Evolutionary conservation across 768 basidiomycete genomes (phyloP).

Genomic region (Tylopilus plumbeoviolaceoides): DNA sequence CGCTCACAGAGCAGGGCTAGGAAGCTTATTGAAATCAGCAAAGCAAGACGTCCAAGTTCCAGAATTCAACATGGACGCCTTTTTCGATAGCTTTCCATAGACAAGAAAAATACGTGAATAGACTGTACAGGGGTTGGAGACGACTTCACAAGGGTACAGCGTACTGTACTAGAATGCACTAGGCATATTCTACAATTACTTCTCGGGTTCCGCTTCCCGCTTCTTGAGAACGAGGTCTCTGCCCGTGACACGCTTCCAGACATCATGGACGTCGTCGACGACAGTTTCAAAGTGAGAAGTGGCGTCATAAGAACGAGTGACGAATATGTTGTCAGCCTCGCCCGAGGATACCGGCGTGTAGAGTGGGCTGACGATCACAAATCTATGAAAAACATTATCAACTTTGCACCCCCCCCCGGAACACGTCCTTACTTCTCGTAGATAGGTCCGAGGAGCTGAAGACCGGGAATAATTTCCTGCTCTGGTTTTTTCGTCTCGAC

Average conservation of each 20-base stretch:
- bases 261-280: slow-evolving; percentile 93
- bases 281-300: slow-evolving; percentile 99
- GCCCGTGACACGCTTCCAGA: slow-evolving; percentile 87
- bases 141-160: slow-evolving; percentile 12
- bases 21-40: slow-evolving; percentile 85
- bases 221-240: slow-evolving; percentile 83
- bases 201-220: slow-evolving; percentile 67
- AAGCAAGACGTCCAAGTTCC: slow-evolving; percentile 83
- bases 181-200: slow-evolving; percentile 24
- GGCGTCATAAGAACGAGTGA: slow-evolving; percentile 97
- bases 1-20: slow-evolving; percentile 69
- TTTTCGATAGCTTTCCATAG: slow-evolving; percentile 39
- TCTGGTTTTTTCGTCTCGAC: slow-evolving; percentile 94
- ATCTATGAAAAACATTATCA: slow-evolving; percentile 45
- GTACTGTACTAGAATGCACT: slow-evolving; percentile 3
- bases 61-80: slow-evolving; percentile 84
- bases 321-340: slow-evolving; percentile 84
- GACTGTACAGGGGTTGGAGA: slow-evolving; percentile 1
- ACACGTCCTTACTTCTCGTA: slow-evolving; percentile 74
- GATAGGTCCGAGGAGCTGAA: slow-evolving; percentile 87
- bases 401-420: slow-evolving; percentile 1
- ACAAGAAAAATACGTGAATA: background rate
- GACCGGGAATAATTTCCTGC: slow-evolving; percentile 86
- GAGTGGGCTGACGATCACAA: slow-evolving; percentile 82
- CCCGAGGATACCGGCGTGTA: slow-evolving; percentile 88